Conservation (phyloP, 140 eudicot genomes). For the Bidens hawaiensis region DNA sequence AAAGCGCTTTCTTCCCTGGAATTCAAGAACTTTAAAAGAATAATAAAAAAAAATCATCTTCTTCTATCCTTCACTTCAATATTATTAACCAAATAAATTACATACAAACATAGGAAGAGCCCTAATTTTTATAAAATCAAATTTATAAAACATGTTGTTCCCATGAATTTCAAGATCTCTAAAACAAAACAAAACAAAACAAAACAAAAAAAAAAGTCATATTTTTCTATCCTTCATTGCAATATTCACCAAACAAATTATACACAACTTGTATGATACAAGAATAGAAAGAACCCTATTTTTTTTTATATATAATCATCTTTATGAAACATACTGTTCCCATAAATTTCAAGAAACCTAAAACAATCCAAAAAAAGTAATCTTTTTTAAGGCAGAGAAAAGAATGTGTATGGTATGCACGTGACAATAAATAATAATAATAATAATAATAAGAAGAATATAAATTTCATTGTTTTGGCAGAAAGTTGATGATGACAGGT, state of each 20-base stretch:
- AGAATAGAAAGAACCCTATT: neutral
- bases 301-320: too few species aligned
- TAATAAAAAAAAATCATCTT: too few species aligned
- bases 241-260: conserved; percentile 6
- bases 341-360: neutral
- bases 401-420: conserved; percentile 7
- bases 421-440: conserved; percentile 2
- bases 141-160: too few species aligned
- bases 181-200: too few species aligned
- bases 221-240: too few species aligned
- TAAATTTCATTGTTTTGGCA: conserved; percentile 10
- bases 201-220: too few species aligned
- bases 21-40: too few species aligned
- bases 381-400: neutral
- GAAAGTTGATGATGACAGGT: conserved; percentile 4
- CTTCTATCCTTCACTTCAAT: too few species aligned
- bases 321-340: neutral
- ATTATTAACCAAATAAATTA: neutral
- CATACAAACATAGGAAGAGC: neutral
- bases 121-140: too few species aligned
- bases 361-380: neutral
- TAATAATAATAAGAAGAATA: neutral
- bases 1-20: too few species aligned
- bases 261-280: too few species aligned
- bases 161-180: too few species aligned